phyloP scores from a whole-genome alignment of 768 basidiomycete genomes.

The Kwoniella dejecticola region DNA sequence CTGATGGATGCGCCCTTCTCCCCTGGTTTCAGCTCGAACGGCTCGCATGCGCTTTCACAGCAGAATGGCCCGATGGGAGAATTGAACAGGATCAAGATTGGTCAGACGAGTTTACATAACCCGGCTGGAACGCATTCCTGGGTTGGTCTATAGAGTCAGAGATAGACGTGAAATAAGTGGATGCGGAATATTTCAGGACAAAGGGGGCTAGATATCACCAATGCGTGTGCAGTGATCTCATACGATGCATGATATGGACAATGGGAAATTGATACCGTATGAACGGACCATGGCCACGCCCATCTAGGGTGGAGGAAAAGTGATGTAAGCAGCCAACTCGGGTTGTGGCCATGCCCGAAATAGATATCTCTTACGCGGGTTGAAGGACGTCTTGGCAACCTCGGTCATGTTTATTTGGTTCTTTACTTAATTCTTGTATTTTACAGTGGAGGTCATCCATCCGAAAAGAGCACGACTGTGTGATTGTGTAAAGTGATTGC shows the following conservation, averaged over 20 bases:
- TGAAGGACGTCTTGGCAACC: neutral
- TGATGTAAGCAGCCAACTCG: no score
- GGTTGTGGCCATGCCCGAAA: no score
- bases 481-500: no score
- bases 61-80: slow-evolving; percentile 19
- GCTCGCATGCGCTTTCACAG: neutral
- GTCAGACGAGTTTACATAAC: slow-evolving; percentile 91
- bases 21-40: slow-evolving; percentile 12
- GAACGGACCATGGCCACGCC: no score
- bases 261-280: no score
- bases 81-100: slow-evolving; percentile 70
- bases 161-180: neutral
- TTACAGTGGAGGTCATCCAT: no score
- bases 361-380: neutral
- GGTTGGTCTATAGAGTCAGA: slow-evolving; percentile 69
- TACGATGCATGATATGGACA: no score
- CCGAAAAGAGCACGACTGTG: no score
- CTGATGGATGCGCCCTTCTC: slow-evolving; percentile 64
- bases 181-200: neutral
- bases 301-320: no score
- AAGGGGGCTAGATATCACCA: no score
- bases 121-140: slow-evolving; percentile 85
- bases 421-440: no score
- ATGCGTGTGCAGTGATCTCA: no score
- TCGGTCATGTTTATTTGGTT: neutral